Base-by-base conservation (phyloP, 352 stramenopile species). In the Pythium monospermum region DNA sequence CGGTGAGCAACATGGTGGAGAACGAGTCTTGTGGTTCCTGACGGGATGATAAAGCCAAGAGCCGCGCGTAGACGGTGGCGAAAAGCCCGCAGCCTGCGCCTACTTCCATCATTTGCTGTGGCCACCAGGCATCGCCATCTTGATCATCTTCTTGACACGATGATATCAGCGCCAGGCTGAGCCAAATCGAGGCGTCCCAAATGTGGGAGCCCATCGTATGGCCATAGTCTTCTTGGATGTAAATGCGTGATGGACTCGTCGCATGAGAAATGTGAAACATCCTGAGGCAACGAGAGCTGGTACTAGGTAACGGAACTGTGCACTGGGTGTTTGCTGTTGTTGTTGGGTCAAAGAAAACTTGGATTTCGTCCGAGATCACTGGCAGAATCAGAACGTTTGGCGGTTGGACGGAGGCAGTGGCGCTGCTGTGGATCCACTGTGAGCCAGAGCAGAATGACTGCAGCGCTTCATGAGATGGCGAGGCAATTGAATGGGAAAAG, bases 151-250 rank as follows among this genome's bases (percentile, higher is more conserved):
- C 10, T n/a, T n/a, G 32, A 5, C n/a, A 45, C 2, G 31, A 30
- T 19, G 42, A 18, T 4, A 36, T 15, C n/a, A 83, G 42, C 6
- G 64, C 48, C 27, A 82, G 66, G 19, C 65, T 64, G 13, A 89
- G 59, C 35, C 76, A 59, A 26, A 89, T 72, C 5, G 68, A 81
- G 1, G 77, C 75, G 45, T 89, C 77, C 77, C 77, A 89, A 16
- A 86, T 51, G 41, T 87, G 73, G 1, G 77, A 66, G 1, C 71
- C 77, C 77, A 89, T 89, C 8, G 71, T 54, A 22, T 83, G 64
- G 11, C 77, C 77, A 31, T 89, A 86, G 50, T 83, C 58, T 44
- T 89, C 77, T 36, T 76, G 51, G 5, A 87, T 64, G 19, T 30
- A 25, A 3, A 53, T 6, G 13, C 28, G 22, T 36, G 28, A 18